These are phyloP conservation scores for Rutstroemia sp. DNA, from an alignment of 2,329 filamentous ascomycete genomes.

Conservation along the genomic window DNA sequence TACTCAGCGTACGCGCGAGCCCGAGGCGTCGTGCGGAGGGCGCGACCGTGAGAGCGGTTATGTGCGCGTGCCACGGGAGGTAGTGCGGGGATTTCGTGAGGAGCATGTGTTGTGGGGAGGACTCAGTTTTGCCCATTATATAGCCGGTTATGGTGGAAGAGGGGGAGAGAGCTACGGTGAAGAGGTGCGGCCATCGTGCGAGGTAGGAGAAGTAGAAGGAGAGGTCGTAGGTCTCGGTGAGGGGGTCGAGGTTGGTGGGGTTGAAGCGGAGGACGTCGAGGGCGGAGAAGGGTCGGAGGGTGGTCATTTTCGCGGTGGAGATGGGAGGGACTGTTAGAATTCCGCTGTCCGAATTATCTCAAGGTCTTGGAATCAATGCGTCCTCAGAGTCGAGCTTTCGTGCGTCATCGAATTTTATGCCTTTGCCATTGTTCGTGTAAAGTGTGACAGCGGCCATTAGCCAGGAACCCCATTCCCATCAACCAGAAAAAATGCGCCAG, in stretches of 20 bases:
- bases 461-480: background rate
- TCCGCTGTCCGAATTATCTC: background rate
- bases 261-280: conserved; percentile 85
- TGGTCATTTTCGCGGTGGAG: conserved; percentile 53
- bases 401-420: background rate
- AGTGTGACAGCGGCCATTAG: background rate
- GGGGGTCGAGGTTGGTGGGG: conserved; percentile 87
- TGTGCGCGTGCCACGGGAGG: conserved; percentile 98
- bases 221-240: conserved; percentile 97
- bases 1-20: conserved; percentile 75
- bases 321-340: background rate
- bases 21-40: conserved; percentile 80
- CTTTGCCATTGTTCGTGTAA: background rate
- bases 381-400: background rate
- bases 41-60: conserved; percentile 89
- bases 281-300: conserved; percentile 77
- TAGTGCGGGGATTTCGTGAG: conserved; percentile 76
- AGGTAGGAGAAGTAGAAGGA: conserved; percentile 95
- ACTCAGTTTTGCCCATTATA: conserved; percentile 96
- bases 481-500: background rate
- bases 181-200: conserved; percentile 90
- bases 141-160: conserved; percentile 90
- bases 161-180: conserved; percentile 82
- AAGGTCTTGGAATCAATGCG: background rate
- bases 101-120: conserved; percentile 67